Evolutionary conservation across 2,329 filamentous ascomycete genomes (phyloP), one percentile per base, ranked within the genome.

Genomic region (Leptoxyphium fumago): DNA sequence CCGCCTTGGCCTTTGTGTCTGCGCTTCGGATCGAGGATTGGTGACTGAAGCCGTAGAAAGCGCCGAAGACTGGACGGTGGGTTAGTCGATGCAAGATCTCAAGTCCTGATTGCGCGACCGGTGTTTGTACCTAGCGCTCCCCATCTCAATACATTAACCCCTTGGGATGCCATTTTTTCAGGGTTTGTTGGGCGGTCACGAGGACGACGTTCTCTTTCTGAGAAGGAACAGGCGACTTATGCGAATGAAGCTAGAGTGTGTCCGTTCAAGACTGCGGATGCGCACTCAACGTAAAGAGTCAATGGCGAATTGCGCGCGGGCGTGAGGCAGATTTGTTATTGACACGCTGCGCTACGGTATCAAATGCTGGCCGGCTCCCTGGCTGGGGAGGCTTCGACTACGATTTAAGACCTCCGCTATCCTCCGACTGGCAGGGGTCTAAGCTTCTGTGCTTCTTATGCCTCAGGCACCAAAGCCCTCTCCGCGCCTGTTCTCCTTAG

Each of bases 31-130:
- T 82, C 50, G 78, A 76, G 61, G 82, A 74, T 73, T 98, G 91
- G 73, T 94, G 89, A 68, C 81, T 84, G 73, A 94, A 79, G 66
- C 91, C 91, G 73, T 98, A 98, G 71, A 94, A 81, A 64, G 96
- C 72, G 64, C 91, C 91, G 61, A 86, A 74, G 61, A 80, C 84
- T 36, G 32, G 4, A 36, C 13, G 15, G 9, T 9, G 4, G 3
- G 11, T 15, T 13, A 15, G 15, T 5, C 32, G 13, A 36, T 36
- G 15, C 9, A 13, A 15, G 11, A 5, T 36, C 32, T 13, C 15
- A 15, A 15, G 15, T 36, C 5, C 9, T 36, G 4, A 13, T 13
- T 15, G 15, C 32, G 15, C 13, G 9, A 36, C 9, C 15, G 9
- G 11, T 15, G 11, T 36, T 36, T 9, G 15, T 36, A 36, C 32